Conservation (phyloP, 2,329 filamentous ascomycete genomes). For the Bipolaris gigantea region DNA sequence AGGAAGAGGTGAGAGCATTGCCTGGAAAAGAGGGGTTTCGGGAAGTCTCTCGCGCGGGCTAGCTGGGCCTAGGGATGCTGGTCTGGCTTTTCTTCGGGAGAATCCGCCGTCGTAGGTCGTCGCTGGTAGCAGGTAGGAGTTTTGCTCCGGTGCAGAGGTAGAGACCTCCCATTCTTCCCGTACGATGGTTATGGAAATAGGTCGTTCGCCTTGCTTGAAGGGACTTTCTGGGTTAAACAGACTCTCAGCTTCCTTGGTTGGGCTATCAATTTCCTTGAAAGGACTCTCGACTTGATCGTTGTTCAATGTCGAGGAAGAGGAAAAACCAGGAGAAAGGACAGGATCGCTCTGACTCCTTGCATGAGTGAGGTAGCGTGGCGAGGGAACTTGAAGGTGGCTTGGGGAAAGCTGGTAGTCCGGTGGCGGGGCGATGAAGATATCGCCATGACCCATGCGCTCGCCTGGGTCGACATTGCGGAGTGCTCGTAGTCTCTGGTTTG, state of each 20-base stretch:
- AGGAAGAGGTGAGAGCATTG: slow-evolving; percentile 10
- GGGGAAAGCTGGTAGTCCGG: slow-evolving; percentile 31
- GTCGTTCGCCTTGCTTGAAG: slow-evolving; percentile 8
- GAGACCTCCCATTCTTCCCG: slow-evolving; percentile 15
- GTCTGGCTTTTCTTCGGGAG: slow-evolving; percentile 10
- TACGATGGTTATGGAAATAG: slow-evolving; percentile 19
- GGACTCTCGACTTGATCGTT: slow-evolving; percentile 16
- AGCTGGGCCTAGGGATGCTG: slow-evolving; percentile 17
- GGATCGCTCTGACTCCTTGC: slow-evolving; percentile 28
- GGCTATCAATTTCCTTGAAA: slow-evolving; percentile 2
- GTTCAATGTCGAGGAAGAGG: slow-evolving; percentile 20
- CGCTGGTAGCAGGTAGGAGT: slow-evolving; percentile 24
- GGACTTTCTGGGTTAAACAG: slow-evolving; percentile 4
- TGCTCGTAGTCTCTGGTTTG: slow-evolving; percentile 39
- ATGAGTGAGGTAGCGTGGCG: slow-evolving; percentile 18
- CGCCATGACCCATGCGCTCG: slow-evolving; percentile 38
- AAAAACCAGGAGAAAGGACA: slow-evolving; percentile 25
- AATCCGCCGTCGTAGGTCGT: slow-evolving; percentile 27
- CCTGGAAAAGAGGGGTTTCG: not conserved
- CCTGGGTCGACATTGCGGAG: slow-evolving; percentile 35
- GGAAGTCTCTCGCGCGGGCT: not conserved
- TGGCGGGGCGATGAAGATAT: slow-evolving; percentile 42
- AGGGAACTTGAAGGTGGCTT: slow-evolving; percentile 13
- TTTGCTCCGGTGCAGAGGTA: slow-evolving; percentile 16
- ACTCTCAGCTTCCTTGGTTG: too few relatives aligned